phyloP scores from a whole-genome alignment of 352 stramenopile genomes.

The Peronosclerospora sorghi region DNA sequence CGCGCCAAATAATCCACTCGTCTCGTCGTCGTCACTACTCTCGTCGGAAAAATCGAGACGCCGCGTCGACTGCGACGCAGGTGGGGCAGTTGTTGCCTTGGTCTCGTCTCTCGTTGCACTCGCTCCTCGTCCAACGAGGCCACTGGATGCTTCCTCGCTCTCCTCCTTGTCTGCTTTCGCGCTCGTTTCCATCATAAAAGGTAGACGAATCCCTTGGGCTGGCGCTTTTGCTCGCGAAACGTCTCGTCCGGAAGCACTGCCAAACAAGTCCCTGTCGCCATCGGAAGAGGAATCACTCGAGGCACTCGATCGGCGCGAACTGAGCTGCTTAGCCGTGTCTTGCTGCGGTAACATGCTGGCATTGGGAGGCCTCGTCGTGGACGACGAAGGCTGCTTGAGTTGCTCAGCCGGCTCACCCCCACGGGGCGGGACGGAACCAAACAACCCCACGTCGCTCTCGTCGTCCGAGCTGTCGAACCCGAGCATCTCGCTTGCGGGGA shows the following conservation, averaged over 20 bases:
- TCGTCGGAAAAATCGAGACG: constrained; percentile 36
- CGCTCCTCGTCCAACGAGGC: constrained; percentile 23
- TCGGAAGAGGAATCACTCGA: constrained; percentile 40
- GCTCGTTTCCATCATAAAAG: constrained; percentile 9
- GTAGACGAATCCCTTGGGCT: constrained; percentile 20
- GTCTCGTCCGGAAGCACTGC: constrained; percentile 14
- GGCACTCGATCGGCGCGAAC: constrained; percentile 25
- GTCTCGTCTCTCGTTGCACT: constrained; percentile 14
- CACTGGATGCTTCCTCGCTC: constrained; percentile 21
- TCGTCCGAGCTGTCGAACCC: constrained; percentile 54
- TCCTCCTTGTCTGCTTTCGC: constrained; percentile 9
- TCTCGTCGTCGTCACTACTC: constrained; percentile 42
- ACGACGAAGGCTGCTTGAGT: constrained; percentile 9
- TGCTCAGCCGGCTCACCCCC: constrained; percentile 14
- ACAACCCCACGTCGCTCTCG: constrained; percentile 50
- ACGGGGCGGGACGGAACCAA: constrained; percentile 22
- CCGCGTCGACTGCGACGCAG: constrained; percentile 13
- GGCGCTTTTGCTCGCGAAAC: constrained; percentile 2
- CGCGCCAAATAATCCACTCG: constrained; percentile 39
- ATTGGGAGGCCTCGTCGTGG: constrained; percentile 19
- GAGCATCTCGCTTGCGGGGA: constrained; percentile 22
- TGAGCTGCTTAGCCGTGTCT: constrained; percentile 14
- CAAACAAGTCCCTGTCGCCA: constrained; percentile 37
- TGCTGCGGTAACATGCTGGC: constrained; percentile 12
- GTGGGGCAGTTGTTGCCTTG: constrained; percentile 1